phyloP scores from a whole-genome alignment of 805 yeast genomes.

The Teunomyces kruisii region DNA sequence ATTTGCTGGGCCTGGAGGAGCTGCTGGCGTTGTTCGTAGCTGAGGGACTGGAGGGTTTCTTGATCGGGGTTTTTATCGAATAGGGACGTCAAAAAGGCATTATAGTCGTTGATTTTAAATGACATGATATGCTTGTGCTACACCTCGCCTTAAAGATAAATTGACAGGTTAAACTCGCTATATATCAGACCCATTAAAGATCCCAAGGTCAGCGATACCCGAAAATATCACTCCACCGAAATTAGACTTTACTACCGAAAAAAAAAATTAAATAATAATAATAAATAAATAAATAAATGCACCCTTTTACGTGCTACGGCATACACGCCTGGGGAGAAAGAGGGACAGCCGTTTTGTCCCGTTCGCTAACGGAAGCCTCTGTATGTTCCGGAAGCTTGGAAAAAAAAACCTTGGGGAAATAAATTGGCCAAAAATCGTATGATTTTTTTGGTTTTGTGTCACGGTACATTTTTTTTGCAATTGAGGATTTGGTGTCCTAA shows the following conservation, averaged over 20 bases:
- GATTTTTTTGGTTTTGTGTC: constrained; percentile 1
- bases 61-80: constrained; percentile 17
- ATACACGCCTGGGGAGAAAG: not conserved
- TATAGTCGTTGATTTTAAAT: constrained; percentile 28
- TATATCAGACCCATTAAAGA: constrained; percentile 4
- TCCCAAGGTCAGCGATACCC: constrained; percentile 1
- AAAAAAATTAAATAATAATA: constrained; percentile 1
- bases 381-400: not conserved
- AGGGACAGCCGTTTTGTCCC: not conserved
- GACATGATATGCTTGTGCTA: constrained; percentile 18
- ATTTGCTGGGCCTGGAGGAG: not conserved
- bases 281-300: not conserved
- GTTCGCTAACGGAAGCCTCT: not conserved
- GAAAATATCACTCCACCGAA: constrained; percentile 3
- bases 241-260: constrained; percentile 1
- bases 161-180: constrained; percentile 2
- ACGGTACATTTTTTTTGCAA: constrained; percentile 1
- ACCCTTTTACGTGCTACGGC: not conserved
- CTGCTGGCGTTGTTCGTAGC: constrained; percentile 3
- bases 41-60: constrained; percentile 1
- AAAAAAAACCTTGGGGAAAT: not conserved
- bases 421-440: not conserved
- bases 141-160: constrained; percentile 1
- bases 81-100: constrained; percentile 25
- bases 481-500: not conserved